Base-by-base conservation (phyloP, 352 stramenopile genomes). In the Pseudoperonospora humuli region DNA sequence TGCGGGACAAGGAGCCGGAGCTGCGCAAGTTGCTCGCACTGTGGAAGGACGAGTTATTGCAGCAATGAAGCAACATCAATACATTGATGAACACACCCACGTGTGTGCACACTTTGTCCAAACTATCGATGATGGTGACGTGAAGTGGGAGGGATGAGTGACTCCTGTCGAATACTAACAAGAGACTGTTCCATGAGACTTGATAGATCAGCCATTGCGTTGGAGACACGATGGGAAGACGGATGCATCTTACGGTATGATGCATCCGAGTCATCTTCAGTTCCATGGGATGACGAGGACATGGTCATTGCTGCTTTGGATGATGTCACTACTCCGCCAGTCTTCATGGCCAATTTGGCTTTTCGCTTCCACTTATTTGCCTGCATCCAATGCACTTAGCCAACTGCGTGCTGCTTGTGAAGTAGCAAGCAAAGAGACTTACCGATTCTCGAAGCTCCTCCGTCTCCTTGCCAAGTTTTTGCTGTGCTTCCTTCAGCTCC, bases 101-200 rank as follows among this genome's bases (percentile, higher is more conserved):
- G 29, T 48, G 31, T 45, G 52, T 29, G 40, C n/a, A 18, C 20
- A 40, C 46, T 51, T 26, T 51, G 24, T 4, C 21, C 14, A 21
- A 33, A 40, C 20, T 61, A 45, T 34, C 32, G 32, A 7, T 14
- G 39, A 5, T 26, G 40, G 20, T 32, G n/a, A n/a, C n/a, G 48
- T 25, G 48, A 25, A 11, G 46, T 46, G 10, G 25, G 52, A 5
- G 49, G 46, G 0, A 61, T 17, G 11, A 67, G 21, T 6, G 60
- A 28, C 29, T 85, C 72, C 17, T 75, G 84, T 4, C 70, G 70
- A 18, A 89, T 64, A 27, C 57, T 75, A 2, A 78, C 60, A 15
- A 91, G 57, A 9, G 75, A 87, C 14, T 86, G 64, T 40, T 91
- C 74, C 79, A 91, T 88, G 10, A 86, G 58, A 55, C 60, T 80